Base-by-base conservation (phyloP, 768 basidiomycete species). In the Kondoa subrosea region DNA sequence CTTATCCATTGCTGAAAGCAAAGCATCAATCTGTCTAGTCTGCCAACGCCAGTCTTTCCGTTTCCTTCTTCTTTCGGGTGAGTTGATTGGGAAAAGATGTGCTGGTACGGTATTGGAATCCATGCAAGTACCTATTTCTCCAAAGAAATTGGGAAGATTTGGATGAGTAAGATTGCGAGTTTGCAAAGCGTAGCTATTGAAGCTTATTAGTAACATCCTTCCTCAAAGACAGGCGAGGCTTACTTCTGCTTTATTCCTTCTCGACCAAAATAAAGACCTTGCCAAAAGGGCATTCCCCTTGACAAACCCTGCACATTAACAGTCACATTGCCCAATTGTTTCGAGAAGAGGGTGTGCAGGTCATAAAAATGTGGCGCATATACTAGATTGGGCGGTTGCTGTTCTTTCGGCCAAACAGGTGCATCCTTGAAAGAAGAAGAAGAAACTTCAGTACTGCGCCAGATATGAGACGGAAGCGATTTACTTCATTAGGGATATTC, bases 61-160 rank as follows among this genome's bases (percentile, higher is more conserved):
- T 63, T 50, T 50, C 12, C 16, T 3, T 32, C 61, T 63, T 32
- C 33, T 27, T n/a, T 27, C 30, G n/a, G 26, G 16, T 27, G 12
- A 8, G 40, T 50, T 21, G 40, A 17, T 31, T 27, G 27, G 15
- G 8, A 33, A 27, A 32, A 3, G 14, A 33, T 63, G 61, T 14
- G 33, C 27, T 3, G 61, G 30, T 12, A 32, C 15, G 3, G 34
- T 78, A 75, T 99, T 96, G 82, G 95, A 84, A 73, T 99, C 95
- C 86, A 97, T 93, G 0, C 93, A 93, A 26, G 96, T 81, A 32
- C 93, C 93, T 70, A 87, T 89, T 77, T 99, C 93, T 25, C 92
- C 92, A 68, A 99, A 82, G 15, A 96, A 77, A 56, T 90, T 83
- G 14, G 93, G 93, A 21, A 78, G 82, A 73, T 89, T 90, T 0